These are phyloP conservation scores for Pythium sukuiense DNA, from an alignment of 352 stramenopile genomes.

Conservation along the genomic window DNA sequence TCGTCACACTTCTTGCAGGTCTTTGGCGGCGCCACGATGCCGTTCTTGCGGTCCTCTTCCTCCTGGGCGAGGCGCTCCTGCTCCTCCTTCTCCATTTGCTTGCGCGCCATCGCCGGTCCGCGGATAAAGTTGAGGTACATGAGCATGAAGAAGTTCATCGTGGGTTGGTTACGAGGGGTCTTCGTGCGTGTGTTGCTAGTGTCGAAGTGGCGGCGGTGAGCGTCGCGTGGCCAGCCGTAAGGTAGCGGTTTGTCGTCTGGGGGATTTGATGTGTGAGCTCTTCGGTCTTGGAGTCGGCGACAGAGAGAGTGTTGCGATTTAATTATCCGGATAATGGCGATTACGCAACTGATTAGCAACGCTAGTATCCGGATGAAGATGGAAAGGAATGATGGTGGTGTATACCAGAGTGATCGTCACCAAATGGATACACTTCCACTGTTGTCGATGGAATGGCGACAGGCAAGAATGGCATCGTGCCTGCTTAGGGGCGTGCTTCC, in stretches of 20 bases:
- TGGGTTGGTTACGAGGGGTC: background rate
- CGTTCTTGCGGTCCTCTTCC: constrained; percentile 49
- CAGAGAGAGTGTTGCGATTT: background rate
- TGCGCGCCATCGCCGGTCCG: constrained; percentile 51
- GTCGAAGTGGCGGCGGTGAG: background rate
- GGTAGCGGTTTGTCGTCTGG: background rate
- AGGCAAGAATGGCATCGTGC: background rate
- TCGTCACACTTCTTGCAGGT: constrained; percentile 81
- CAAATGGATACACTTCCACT: constrained; percentile 12
- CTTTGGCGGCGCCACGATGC: constrained; percentile 38
- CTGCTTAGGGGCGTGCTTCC: background rate
- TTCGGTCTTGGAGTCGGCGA: background rate
- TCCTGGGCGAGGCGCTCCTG: constrained; percentile 45
- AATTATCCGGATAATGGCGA: constrained; percentile 10
- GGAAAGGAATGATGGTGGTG: constrained; percentile 6
- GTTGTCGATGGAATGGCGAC: background rate
- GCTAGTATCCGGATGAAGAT: constrained; percentile 11
- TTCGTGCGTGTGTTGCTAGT: background rate
- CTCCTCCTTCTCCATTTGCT: constrained; percentile 53
- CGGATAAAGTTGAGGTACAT: constrained; percentile 79
- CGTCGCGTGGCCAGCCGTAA: constrained; percentile 4
- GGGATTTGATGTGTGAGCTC: constrained; percentile 13
- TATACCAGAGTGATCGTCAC: background rate
- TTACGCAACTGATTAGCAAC: background rate
- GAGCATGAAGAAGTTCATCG: constrained; percentile 79